These are phyloP conservation scores for Tuber microsphaerosporum DNA, from an alignment of 495 filamentous ascomycete genomes.

Conservation along the genomic window DNA sequence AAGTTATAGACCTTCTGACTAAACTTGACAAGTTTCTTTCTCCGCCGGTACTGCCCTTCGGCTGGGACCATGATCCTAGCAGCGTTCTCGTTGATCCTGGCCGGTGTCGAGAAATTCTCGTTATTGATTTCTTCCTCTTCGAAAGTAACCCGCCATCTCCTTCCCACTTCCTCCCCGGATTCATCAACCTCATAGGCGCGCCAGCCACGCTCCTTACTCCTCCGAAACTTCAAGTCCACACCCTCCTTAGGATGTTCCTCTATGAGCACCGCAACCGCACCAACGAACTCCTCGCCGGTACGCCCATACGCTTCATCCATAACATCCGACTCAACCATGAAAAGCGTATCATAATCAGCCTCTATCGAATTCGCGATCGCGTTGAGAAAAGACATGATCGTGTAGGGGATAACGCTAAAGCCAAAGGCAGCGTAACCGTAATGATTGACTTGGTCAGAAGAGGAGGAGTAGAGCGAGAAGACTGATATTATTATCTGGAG, in stretches of 20 bases:
- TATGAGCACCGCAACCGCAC: constrained; percentile 40
- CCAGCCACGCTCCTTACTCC: constrained; percentile 20
- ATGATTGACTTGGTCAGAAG: constrained; percentile 42
- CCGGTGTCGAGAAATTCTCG: neutral
- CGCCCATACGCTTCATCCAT: constrained; percentile 46
- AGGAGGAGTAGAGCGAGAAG: constrained; percentile 43
- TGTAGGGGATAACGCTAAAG: constrained; percentile 52
- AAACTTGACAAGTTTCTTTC: constrained; percentile 22
- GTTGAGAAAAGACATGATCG: constrained; percentile 62
- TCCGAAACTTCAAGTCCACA: constrained; percentile 36
- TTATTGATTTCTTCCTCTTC: constrained; percentile 10
- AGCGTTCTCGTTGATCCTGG: neutral
- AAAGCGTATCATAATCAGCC: constrained; percentile 45
- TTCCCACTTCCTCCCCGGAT: constrained; percentile 23
- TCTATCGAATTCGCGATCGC: constrained; percentile 46
- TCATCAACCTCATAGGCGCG: constrained; percentile 27
- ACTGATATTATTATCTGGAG: constrained; percentile 45
- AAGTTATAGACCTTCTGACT: constrained; percentile 24
- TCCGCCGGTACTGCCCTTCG: constrained; percentile 30
- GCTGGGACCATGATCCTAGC: constrained; percentile 23
- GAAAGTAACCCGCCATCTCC: constrained; percentile 23
- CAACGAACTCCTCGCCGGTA: constrained; percentile 42
- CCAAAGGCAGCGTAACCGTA: constrained; percentile 49
- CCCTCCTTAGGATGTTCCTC: constrained; percentile 20
- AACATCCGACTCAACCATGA: constrained; percentile 44